phyloP scores from a whole-genome alignment of 768 basidiomycete genomes.

The Xerocomus spinulosus region DNA sequence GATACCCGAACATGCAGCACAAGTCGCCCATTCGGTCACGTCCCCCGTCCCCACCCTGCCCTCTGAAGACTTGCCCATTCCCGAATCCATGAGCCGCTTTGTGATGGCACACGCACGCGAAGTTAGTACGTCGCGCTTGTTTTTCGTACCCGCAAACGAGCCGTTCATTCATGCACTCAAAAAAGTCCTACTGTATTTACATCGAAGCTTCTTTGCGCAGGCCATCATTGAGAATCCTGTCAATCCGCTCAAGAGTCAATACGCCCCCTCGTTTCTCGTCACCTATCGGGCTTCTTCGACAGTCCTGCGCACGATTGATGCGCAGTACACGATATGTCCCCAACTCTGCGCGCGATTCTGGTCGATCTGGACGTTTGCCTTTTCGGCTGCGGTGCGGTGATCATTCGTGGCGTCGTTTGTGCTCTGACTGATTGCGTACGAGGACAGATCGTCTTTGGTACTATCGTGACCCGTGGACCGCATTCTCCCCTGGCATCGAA shows the following conservation, averaged over 20 bases:
- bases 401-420: not conserved
- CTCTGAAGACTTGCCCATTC: slow-evolving; percentile 11
- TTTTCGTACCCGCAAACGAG: not conserved
- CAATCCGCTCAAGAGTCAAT: slow-evolving; percentile 62
- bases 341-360: slow-evolving; percentile 52
- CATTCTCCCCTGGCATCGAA: slow-evolving; percentile 59
- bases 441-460: slow-evolving; percentile 67
- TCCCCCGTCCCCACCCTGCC: slow-evolving; percentile 11
- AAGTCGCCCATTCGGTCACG: slow-evolving; percentile 35
- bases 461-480: slow-evolving; percentile 72
- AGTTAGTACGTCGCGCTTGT: slow-evolving; percentile 30
- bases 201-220: slow-evolving; percentile 66
- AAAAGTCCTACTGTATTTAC: slow-evolving; percentile 57
- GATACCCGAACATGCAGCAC: slow-evolving; percentile 43
- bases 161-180: not conserved
- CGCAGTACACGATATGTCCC: slow-evolving; percentile 46
- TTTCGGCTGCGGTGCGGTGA: slow-evolving; percentile 46
- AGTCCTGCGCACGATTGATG: slow-evolving; percentile 47
- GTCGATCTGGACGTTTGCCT: slow-evolving; percentile 59
- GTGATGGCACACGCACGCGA: slow-evolving; percentile 35
- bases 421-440: slow-evolving; percentile 3
- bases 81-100: slow-evolving; percentile 37
- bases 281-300: slow-evolving; percentile 55
- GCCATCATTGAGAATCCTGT: slow-evolving; percentile 63
- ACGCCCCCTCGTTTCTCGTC: slow-evolving; percentile 61